Base-by-base conservation (phyloP, 2,329 filamentous ascomycete genomes). In the Orbilia javanica region DNA sequence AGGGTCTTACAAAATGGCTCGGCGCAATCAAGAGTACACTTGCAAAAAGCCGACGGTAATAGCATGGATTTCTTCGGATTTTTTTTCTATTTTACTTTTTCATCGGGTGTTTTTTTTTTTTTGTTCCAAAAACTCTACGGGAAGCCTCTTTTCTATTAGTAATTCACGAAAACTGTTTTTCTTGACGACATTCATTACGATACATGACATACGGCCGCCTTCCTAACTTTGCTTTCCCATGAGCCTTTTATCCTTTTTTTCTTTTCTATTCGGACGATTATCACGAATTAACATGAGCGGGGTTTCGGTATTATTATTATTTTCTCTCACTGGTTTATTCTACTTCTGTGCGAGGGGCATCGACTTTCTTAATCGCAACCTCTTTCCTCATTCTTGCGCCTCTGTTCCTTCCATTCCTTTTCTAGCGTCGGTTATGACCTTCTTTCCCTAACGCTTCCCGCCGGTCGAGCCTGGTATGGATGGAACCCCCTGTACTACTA, bases 1-100 rank as follows among this genome's bases (percentile, higher is more conserved):
- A 97, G 82, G 87, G 88, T 0, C 86, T 98, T 71, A 90, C 94
- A 44, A 91, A 91, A 80, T 97, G 93, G 85, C 87, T 99, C 0
- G 96, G 95, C 1, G 93, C 94, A 0, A 90, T 97, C 85, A 98
- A 98, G 86, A 97, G 94, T 83, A 85, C 95, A 72, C 85, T 96
- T 46, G 88, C 90, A 44, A 93, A 90, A 29, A 78, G 69, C 53
- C 75, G 79, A 46, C 48, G 70, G 34, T 79, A 50, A 79, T 34
- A 46, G 57, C 22, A 18, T 25, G 34, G 6, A 22, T 48, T 20
- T 18, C 50, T 36, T 62, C 15, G 3, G 53, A n/a, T 27, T 53
- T 48, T 22, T 18, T 67, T 44, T 52, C n/a, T n/a, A n/a, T n/a
- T 36, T 29, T 52, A 39, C 13, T 25, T 62, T 42, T 60, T 44